These are phyloP conservation scores for Penicillium ochrochloron DNA, from an alignment of 495 filamentous ascomycete genomes.

Conservation along the genomic window DNA sequence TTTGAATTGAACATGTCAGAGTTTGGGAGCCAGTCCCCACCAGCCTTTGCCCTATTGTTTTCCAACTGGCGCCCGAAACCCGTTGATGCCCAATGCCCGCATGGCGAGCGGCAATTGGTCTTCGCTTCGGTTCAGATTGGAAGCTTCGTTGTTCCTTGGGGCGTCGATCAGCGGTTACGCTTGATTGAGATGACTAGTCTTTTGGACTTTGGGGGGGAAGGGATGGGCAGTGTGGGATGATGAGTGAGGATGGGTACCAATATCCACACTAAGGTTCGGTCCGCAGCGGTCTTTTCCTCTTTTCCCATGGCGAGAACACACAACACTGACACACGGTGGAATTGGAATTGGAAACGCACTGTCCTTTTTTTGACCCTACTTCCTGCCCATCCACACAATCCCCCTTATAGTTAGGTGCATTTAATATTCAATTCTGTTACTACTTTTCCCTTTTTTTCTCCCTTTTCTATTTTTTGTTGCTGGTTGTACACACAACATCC, in stretches of 20 bases:
- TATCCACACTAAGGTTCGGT: constrained; percentile 37
- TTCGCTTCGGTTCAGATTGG: constrained; percentile 30
- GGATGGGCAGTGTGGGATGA: not conserved
- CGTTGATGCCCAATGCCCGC: constrained; percentile 51
- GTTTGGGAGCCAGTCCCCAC: constrained; percentile 34
- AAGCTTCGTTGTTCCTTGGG: constrained; percentile 35
- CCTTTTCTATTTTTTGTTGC: not conserved
- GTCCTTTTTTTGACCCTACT: constrained; percentile 9
- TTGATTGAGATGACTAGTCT: not conserved
- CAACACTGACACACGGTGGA: not conserved
- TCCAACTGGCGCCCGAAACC: constrained; percentile 27
- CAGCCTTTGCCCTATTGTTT: constrained; percentile 19
- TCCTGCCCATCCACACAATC: constrained; percentile 14
- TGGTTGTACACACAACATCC: constrained; percentile 16
- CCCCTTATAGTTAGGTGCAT: constrained; percentile 17
- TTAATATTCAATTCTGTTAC: constrained; percentile 7
- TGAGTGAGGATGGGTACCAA: constrained; percentile 36
- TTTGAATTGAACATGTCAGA: constrained; percentile 45
- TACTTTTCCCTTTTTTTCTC: not conserved
- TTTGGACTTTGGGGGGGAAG: not conserved
- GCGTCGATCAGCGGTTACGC: constrained; percentile 27
- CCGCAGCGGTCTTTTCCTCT: constrained; percentile 21
- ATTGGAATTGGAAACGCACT: constrained; percentile 5
- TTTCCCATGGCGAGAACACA: constrained; percentile 17
- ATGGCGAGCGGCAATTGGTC: constrained; percentile 42